Evolutionary conservation across 495 filamentous ascomycete genomes (phyloP), one percentile per base, ranked within the genome.

Genomic region (Penicillium daleae): DNA sequence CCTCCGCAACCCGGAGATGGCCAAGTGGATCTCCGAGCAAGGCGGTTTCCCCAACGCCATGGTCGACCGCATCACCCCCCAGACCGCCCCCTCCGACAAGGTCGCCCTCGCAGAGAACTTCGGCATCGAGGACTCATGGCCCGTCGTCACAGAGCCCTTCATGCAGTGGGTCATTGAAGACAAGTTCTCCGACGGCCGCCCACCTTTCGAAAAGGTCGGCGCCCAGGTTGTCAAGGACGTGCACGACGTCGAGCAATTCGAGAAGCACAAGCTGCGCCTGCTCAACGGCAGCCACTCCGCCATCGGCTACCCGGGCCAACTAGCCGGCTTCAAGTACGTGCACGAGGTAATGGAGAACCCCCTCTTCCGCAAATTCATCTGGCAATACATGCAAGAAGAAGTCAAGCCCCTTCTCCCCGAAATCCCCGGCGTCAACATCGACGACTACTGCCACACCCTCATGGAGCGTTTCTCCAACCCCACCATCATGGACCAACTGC

Each of bases 121-220:
- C 60, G 73, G 67, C 61, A 79, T 82, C 51, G 70, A 78, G 55
- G 79, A 82, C 57, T 49, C 73, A 42, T 82, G 79, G 79, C 79
- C 79, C 0, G 76, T 82, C 32, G 78, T 80, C 31, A 82, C 79
- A 1, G 79, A 82, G 72, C 79, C 79, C 56, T 82, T 82, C 67
- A 79, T 74, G 73, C 77, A 82, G 63, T 82, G 79, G 79, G 79
- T 82, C 2, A 71, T 82, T 31, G 79, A 82, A 59, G 78, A 82
- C 65, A 66, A 78, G 44, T 82, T 82, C 70, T 74, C 68, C 51
- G 74, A 82, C 57, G 79, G 79, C 22, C 78, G 78, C 52, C 79
- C 79, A 7, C 70, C 75, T 2, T 81, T 82, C 51, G 77, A 81
- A 40, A 77, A 78, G 65, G 78, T 74, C 59, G 79, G 78, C 21